phyloP scores from a whole-genome alignment of 2,329 filamentous ascomycete species.

The Dendryphion nanum region DNA sequence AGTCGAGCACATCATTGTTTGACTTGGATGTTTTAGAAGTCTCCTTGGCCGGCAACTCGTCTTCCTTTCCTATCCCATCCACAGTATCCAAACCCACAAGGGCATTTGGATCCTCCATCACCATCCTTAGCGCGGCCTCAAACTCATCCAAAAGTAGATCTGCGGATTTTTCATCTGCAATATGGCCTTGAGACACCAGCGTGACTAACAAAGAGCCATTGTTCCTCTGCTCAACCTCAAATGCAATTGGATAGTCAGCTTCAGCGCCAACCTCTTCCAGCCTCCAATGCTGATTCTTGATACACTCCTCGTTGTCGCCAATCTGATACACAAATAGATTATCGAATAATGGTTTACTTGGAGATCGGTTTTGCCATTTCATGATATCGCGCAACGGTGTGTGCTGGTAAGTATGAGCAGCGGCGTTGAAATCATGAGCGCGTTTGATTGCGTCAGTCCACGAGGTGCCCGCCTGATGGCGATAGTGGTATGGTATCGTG shows the following conservation, averaged over 20 bases:
- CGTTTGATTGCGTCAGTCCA: slow-evolving; percentile 61
- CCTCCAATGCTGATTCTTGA: slow-evolving; percentile 53
- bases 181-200: slow-evolving; percentile 57
- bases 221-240: slow-evolving; percentile 64
- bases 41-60: background rate
- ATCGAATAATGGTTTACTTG: slow-evolving; percentile 62
- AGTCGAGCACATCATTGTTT: slow-evolving; percentile 26
- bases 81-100: slow-evolving; percentile 3
- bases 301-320: slow-evolving; percentile 17
- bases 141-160: slow-evolving; percentile 46
- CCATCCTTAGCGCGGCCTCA: slow-evolving; percentile 36
- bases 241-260: slow-evolving; percentile 72
- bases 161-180: slow-evolving; percentile 37
- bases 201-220: slow-evolving; percentile 54
- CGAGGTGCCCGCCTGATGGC: slow-evolving; percentile 44
- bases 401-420: slow-evolving; percentile 71
- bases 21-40: no score
- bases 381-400: slow-evolving; percentile 75
- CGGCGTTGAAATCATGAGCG: slow-evolving; percentile 70
- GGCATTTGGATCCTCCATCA: slow-evolving; percentile 33
- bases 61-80: background rate
- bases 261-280: slow-evolving; percentile 39
- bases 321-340: slow-evolving; percentile 79
- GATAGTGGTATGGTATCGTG: slow-evolving; percentile 70
- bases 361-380: slow-evolving; percentile 67